Conservation (phyloP, 495 filamentous ascomycete genomes). For the Tuber indicum region DNA sequence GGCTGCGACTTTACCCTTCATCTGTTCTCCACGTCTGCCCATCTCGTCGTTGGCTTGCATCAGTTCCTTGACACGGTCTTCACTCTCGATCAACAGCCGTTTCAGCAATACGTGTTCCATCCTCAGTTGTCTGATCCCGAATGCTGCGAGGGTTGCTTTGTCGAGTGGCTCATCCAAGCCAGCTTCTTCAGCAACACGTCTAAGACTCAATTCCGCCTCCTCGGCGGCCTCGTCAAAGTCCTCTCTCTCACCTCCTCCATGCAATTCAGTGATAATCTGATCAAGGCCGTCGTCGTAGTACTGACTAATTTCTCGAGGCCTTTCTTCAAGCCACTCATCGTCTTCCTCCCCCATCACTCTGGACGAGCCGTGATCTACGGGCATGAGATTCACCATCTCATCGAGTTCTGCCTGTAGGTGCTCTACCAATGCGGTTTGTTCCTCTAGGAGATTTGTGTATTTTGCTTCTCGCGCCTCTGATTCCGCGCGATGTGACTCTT, state of each 20-base stretch:
- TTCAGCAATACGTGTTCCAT: slow-evolving; percentile 29
- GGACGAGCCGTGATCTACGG: slow-evolving; percentile 36
- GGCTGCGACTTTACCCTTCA: slow-evolving; percentile 16
- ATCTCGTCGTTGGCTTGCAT: slow-evolving; percentile 22
- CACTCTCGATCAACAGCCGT: slow-evolving; percentile 25
- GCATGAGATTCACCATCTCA: slow-evolving; percentile 40
- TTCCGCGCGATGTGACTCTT: slow-evolving; percentile 20
- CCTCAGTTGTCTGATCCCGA: slow-evolving; percentile 37
- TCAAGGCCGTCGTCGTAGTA: slow-evolving; percentile 38
- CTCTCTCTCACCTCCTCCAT: slow-evolving; percentile 31
- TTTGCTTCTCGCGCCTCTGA: slow-evolving; percentile 22
- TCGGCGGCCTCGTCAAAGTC: slow-evolving; percentile 39
- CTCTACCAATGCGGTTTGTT: slow-evolving; percentile 30
- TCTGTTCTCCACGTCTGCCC: neutral
- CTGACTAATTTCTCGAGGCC: slow-evolving; percentile 30
- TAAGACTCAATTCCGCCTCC: slow-evolving; percentile 36
- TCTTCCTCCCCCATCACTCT: slow-evolving; percentile 36
- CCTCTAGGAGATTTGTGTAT: slow-evolving; percentile 31
- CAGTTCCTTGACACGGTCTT: slow-evolving; percentile 22
- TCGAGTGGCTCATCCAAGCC: slow-evolving; percentile 32
- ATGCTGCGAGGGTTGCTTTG: slow-evolving; percentile 36
- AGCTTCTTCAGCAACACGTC: slow-evolving; percentile 29
- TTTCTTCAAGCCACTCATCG: slow-evolving; percentile 37
- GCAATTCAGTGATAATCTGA: slow-evolving; percentile 38
- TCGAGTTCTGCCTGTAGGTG: slow-evolving; percentile 40